Conservation (phyloP, 2,329 filamentous ascomycete genomes). For the Penicillium sp. region DNA sequence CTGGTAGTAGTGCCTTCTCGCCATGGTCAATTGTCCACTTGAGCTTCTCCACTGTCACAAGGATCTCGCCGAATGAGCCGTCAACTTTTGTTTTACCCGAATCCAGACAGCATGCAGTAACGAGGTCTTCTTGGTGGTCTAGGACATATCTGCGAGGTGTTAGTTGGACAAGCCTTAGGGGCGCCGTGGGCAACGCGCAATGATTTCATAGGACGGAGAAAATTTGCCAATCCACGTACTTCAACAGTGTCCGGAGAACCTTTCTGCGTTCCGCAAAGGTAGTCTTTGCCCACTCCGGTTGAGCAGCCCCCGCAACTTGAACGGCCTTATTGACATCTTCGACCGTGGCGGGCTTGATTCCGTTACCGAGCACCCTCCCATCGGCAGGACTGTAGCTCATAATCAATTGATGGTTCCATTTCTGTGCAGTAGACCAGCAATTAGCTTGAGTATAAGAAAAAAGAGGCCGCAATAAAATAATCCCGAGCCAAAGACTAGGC, state of each 20-base stretch:
- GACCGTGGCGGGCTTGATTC: constrained; percentile 67
- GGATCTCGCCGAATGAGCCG: constrained; percentile 87
- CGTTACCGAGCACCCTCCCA: constrained; percentile 71
- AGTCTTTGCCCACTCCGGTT: constrained; percentile 73
- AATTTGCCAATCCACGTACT: constrained; percentile 40
- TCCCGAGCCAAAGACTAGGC: background rate
- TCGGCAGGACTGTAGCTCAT: constrained; percentile 72
- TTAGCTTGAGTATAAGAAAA: constrained; percentile 17
- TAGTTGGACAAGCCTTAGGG: background rate
- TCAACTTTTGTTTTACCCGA: constrained; percentile 96
- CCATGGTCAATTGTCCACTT: constrained; percentile 92
- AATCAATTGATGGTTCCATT: constrained; percentile 42
- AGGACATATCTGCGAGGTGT: constrained; percentile 62
- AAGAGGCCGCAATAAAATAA: background rate
- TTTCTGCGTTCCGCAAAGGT: constrained; percentile 73
- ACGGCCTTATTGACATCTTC: constrained; percentile 78
- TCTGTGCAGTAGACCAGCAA: constrained; percentile 24
- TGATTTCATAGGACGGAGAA: background rate
- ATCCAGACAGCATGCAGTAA: constrained; percentile 80
- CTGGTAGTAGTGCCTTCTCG: constrained; percentile 72
- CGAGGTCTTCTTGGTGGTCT: constrained; percentile 85
- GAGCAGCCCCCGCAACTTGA: constrained; percentile 69
- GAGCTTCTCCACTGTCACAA: constrained; percentile 91
- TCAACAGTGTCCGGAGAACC: constrained; percentile 78
- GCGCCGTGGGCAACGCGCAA: background rate